Conservation (phyloP, 1,139 yeast genomes). For the Candida pseudocylindracea region DNA sequence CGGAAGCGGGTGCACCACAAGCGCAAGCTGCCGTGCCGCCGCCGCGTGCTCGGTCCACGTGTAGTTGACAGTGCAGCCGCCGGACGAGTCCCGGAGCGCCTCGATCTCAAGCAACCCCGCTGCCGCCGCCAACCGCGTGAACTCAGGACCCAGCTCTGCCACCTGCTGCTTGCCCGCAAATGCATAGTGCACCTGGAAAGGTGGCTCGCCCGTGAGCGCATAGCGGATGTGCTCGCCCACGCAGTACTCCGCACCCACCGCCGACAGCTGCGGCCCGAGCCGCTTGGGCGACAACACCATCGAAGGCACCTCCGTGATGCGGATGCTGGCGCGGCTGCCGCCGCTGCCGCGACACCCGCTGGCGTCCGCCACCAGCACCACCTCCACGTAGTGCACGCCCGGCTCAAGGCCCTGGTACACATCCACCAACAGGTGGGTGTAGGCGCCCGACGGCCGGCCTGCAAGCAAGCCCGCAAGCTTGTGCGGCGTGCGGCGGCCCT, state of each 20-base stretch:
- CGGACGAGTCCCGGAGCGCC: slow-evolving; percentile 53
- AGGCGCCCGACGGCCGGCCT: slow-evolving; percentile 7
- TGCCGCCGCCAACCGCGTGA: slow-evolving; percentile 52
- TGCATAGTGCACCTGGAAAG: slow-evolving; percentile 51
- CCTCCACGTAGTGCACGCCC: no score
- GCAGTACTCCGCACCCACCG: slow-evolving; percentile 28
- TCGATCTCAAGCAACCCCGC: slow-evolving; percentile 56
- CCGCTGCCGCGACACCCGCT: slow-evolving; percentile 40
- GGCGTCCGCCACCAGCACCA: slow-evolving; percentile 24
- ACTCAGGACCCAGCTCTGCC: slow-evolving; percentile 30
- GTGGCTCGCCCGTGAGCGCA: slow-evolving; percentile 57
- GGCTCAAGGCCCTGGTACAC: no score
- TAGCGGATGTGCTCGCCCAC: slow-evolving; percentile 82
- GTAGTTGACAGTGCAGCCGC: slow-evolving; percentile 44
- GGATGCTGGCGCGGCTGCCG: slow-evolving; percentile 17
- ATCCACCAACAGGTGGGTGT: slow-evolving; percentile 9
- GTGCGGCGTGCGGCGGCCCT: no score
- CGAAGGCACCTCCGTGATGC: slow-evolving; percentile 59
- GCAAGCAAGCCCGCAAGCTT: no score
- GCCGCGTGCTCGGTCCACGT: slow-evolving; percentile 15
- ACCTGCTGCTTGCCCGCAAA: slow-evolving; percentile 43
- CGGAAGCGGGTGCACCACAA: slow-evolving; percentile 60
- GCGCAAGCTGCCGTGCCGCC: slow-evolving; percentile 12
- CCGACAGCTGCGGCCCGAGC: no score
- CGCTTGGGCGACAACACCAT: slow-evolving; percentile 12